Conservation (phyloP, 495 filamentous ascomycete genomes). For the Trichocladium uniseriatum region DNA sequence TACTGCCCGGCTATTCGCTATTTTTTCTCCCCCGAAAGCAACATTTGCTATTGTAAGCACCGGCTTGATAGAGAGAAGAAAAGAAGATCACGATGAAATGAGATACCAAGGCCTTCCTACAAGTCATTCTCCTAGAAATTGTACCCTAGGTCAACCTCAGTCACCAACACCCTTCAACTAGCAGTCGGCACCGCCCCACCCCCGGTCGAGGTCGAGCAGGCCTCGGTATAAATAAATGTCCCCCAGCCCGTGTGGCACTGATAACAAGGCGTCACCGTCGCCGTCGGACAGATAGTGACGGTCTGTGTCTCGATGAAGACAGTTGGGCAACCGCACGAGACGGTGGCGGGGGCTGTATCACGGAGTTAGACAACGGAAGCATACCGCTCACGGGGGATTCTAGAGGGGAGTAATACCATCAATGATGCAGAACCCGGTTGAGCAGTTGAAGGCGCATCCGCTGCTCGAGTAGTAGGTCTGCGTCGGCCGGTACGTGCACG, state of each 20-base stretch:
- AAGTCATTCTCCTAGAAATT: too few species aligned
- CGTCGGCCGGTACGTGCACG: constrained; percentile 18
- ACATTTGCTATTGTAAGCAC: too few species aligned
- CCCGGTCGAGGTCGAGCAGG: constrained; percentile 6
- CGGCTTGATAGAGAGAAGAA: too few species aligned
- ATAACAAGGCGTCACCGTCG: constrained; percentile 18
- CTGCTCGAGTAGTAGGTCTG: constrained; percentile 20
- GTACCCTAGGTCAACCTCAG: too few species aligned
- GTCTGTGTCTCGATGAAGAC: constrained; percentile 14
- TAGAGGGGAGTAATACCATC: constrained; percentile 10
- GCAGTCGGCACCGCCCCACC: not conserved
- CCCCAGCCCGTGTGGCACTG: constrained; percentile 23
- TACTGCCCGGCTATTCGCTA: too few species aligned
- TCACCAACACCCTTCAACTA: not conserved
- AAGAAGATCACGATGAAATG: too few species aligned
- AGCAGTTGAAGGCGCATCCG: constrained; percentile 17
- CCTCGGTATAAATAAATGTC: constrained; percentile 9
- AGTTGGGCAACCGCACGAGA: constrained; percentile 15
- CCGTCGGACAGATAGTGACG: constrained; percentile 16
- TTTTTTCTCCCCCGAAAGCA: too few species aligned
- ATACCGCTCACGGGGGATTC: not conserved
- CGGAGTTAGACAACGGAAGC: not conserved
- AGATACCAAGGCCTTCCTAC: too few species aligned
- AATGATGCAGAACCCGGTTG: constrained; percentile 16
- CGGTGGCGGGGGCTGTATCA: constrained; percentile 11